These are phyloP conservation scores for Coleophoma crateriformis DNA, from an alignment of 2,329 filamentous ascomycete genomes.

Conservation along the genomic window DNA sequence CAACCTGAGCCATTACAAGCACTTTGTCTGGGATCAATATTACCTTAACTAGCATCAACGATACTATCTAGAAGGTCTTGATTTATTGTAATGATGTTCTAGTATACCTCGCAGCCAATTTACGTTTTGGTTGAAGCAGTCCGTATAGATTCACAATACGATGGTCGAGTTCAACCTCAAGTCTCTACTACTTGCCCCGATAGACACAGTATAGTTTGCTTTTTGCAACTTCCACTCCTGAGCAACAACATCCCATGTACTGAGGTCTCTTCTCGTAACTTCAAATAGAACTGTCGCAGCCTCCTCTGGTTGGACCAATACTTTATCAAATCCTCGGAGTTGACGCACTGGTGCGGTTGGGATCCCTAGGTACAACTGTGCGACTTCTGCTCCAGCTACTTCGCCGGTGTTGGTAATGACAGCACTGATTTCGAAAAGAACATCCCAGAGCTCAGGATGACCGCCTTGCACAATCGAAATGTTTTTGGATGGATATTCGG, in stretches of 20 bases:
- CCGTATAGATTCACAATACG: too few relatives aligned
- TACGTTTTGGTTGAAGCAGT: too few relatives aligned
- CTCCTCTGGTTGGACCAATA: constrained; percentile 40
- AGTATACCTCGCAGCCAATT: too few relatives aligned
- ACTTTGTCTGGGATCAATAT: too few relatives aligned
- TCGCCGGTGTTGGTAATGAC: constrained; percentile 42
- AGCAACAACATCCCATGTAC: constrained; percentile 54
- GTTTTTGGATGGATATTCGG: constrained; percentile 43
- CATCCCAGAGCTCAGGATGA: constrained; percentile 48
- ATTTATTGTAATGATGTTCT: too few relatives aligned
- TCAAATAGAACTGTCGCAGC: constrained; percentile 40
- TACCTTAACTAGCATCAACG: too few relatives aligned
- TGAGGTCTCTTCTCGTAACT: constrained; percentile 55
- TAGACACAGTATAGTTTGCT: constrained; percentile 11
- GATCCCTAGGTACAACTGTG: constrained; percentile 53
- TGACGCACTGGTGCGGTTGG: constrained; percentile 58
- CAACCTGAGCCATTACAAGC: too few relatives aligned
- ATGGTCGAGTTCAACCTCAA: neutral
- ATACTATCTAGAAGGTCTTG: too few relatives aligned
- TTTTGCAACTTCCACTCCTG: constrained; percentile 49
- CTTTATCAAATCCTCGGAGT: constrained; percentile 75
- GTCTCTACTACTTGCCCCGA: constrained; percentile 7
- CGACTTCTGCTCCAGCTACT: constrained; percentile 18
- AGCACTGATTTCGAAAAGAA: constrained; percentile 40
- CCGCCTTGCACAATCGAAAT: constrained; percentile 52